Conservation (phyloP, 2,329 filamentous ascomycete species). For the Stylonectria norvegica region DNA sequence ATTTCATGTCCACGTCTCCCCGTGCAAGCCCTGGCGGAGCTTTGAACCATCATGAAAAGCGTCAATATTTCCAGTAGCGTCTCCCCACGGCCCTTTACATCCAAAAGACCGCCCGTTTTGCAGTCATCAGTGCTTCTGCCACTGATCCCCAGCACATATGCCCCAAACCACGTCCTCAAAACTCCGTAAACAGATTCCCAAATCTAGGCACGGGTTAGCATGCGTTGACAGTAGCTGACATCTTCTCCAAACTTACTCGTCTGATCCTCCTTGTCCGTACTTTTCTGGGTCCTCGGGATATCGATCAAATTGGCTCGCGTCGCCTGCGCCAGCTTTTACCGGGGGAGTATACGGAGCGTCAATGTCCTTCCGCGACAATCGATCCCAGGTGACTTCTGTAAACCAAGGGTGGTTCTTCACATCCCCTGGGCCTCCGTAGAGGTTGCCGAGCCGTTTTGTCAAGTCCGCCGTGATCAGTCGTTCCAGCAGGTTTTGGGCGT, state of each 20-base stretch:
- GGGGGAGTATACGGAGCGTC: conserved; percentile 97
- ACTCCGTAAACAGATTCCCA: conserved; percentile 72
- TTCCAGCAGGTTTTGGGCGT: conserved; percentile 88
- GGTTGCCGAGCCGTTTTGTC: conserved; percentile 90
- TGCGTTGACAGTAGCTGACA: not conserved
- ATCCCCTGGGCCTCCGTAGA: conserved; percentile 85
- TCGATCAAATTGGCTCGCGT: conserved; percentile 96
- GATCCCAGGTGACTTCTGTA: conserved; percentile 94
- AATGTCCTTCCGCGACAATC: conserved; percentile 91
- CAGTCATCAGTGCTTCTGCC: no score
- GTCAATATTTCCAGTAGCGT: no score
- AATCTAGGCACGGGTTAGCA: conserved; percentile 47
- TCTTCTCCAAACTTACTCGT: conserved; percentile 67
- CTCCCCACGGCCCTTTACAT: no score
- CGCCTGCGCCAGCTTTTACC: conserved; percentile 87
- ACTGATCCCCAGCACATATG: conserved; percentile 1
- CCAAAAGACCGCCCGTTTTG: no score
- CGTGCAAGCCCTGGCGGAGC: no score
- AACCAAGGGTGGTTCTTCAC: conserved; percentile 98
- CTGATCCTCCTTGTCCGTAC: conserved; percentile 73
- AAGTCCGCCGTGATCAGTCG: conserved; percentile 92
- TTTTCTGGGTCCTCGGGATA: conserved; percentile 96
- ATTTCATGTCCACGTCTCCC: no score
- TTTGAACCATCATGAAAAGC: no score
- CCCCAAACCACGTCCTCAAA: conserved; percentile 43